Evolutionary conservation across 768 basidiomycete genomes (phyloP), one percentile per base, ranked within the genome.

Genomic region (Punctularia strigosozonata): DNA sequence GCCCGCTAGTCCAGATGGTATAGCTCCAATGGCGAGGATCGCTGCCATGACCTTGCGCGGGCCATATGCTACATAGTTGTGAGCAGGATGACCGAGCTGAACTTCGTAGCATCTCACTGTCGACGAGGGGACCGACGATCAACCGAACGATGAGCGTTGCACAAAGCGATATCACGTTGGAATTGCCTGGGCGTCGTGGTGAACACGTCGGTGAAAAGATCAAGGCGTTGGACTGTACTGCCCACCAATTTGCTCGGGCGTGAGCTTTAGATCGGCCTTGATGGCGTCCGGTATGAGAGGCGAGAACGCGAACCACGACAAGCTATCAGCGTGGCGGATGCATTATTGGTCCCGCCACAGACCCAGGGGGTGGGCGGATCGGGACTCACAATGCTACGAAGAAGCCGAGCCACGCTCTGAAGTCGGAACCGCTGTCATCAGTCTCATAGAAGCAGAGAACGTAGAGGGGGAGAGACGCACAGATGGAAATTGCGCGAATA

Each of bases 231-330:
- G 47, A 39, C 25, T 33, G 38, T 38, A 28, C 17, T 10, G 40
- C 52, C 8, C 24, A 58, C 58, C 65, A 19, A 77, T 61, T 53
- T 76, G 60, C 4, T 51, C 58, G 6, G 59, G 45, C 4, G 69
- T 68, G 18, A 78, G 56, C 2, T 65, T 54, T 41, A 77, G 61
- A 53, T 77, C 75, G 19, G 50, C 47, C 44, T 64, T 66, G 55
- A 78, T 75, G 22, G 64, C 70, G 6, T 71, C 68, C 1, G 73
- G 70, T 25, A 74, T 64, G 13, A 77, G 65, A 0, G 75, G 75
- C n/a, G 74, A 62, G 47, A 78, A 77, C 1, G 75, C 73, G 41
- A 77, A 76, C 76, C 74, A 69, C 1, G 60, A 59, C 20, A 63
- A 38, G 31, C 61, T 62, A 37, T 10, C 20, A 31, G 18, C 5